These are phyloP conservation scores for Lactifluus subvellereus DNA, from an alignment of 768 basidiomycete species.

Conservation along the genomic window DNA sequence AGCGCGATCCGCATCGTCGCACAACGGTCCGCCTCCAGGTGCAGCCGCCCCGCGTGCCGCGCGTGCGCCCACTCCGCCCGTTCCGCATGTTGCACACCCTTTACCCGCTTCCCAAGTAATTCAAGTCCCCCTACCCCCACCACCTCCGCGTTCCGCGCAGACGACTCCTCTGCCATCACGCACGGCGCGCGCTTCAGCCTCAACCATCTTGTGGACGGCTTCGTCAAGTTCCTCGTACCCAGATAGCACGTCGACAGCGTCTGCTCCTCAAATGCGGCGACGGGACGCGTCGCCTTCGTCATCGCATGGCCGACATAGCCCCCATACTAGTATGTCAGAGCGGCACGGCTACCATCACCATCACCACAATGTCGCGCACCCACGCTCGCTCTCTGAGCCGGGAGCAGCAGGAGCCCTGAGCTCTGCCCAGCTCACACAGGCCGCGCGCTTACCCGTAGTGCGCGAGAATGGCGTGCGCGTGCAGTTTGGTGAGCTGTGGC, in stretches of 20 bases:
- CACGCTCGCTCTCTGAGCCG: constrained; percentile 27
- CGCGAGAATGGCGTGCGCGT: constrained; percentile 61
- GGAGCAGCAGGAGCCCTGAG: constrained; percentile 50
- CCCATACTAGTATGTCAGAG: not conserved
- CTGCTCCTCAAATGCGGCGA: constrained; percentile 5
- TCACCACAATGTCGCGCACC: constrained; percentile 20
- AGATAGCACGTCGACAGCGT: constrained; percentile 11
- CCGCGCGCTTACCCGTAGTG: constrained; percentile 56
- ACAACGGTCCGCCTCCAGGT: not conserved
- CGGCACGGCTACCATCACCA: constrained; percentile 7
- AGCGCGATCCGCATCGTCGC: not conserved
- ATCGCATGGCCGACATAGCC: constrained; percentile 2
- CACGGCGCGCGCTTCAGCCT: not conserved
- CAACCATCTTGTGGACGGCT: not conserved
- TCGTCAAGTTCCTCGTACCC: constrained; percentile 15
- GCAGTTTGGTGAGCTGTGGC: constrained; percentile 64
- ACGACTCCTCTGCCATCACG: not conserved
- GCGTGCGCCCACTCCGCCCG: not conserved
- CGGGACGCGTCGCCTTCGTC: constrained; percentile 18
- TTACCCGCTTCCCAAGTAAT: not conserved
- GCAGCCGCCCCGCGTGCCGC: constrained; percentile 4
- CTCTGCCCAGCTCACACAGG: constrained; percentile 50
- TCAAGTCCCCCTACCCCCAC: not conserved
- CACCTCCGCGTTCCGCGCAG: constrained; percentile 1
- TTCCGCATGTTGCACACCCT: not conserved